Evolutionary conservation across 805 yeast species (phyloP).

Genomic region (Lipomyces yamadae): DNA sequence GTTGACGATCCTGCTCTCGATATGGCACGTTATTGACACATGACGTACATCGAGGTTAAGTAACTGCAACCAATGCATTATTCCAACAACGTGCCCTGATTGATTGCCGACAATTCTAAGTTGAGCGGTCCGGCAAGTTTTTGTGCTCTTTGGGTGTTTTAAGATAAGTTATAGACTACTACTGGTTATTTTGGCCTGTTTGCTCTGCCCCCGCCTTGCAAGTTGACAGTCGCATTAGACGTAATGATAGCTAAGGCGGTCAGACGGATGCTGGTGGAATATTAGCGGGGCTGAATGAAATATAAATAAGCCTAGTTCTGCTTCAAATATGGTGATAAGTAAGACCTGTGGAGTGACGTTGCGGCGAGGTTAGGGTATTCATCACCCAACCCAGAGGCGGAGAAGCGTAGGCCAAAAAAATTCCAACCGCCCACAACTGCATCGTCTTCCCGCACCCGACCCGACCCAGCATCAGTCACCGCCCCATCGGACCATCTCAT

Average conservation of each 20-base stretch:
- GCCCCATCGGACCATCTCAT: not conserved
- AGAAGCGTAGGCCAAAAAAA: no score
- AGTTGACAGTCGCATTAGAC: no score
- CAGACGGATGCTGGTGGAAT: no score
- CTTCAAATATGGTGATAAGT: no score
- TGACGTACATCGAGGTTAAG: not conserved
- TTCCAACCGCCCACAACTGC: not conserved
- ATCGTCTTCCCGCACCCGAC: slow-evolving; percentile 1
- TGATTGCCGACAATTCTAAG: no score
- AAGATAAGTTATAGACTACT: not conserved
- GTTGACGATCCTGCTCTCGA: not conserved
- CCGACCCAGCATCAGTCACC: not conserved
- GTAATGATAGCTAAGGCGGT: no score
- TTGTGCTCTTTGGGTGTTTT: not conserved
- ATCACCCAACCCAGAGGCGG: not conserved
- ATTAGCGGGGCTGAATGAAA: no score
- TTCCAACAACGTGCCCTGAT: no score
- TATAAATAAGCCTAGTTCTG: not conserved
- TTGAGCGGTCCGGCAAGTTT: not conserved
- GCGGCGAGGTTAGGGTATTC: not conserved
- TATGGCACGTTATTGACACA: not conserved
- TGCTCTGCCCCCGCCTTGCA: not conserved
- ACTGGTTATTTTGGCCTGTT: not conserved
- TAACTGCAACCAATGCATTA: no score
- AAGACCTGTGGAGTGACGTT: no score